Evolutionary conservation across 257 asterid species (phyloP), one percentile per base, ranked within the genome.

Genomic region (Nicotiana knightiana): DNA sequence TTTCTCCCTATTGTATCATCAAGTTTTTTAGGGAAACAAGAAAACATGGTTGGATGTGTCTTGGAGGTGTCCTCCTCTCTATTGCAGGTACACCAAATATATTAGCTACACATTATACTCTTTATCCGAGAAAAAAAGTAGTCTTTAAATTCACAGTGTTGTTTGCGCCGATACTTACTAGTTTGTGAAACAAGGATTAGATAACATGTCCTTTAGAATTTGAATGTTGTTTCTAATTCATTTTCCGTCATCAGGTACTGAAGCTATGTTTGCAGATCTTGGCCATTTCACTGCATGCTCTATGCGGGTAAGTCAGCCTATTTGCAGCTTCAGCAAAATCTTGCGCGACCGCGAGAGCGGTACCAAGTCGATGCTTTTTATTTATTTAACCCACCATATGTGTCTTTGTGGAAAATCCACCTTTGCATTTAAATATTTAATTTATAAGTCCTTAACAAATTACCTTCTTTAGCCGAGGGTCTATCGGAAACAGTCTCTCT

Each of bases 181-280:
- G 55, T 39, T 76, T 57, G 16, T 32, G 13, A 59, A 58, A 33
- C 15, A 77, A 77, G 13, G 68, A 77, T 58, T 58, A 48, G 9
- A 67, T 30, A 46, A 28, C 12, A 5, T 28, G 37, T 53, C 48
- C 32, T 24, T 21, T 5, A 65, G 24, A 54, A 17, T 43, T 26
- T 61, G 30, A 58, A 33, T 53, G 32, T 51, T 18, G 7, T 32
- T 10, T 9, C 32, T 71, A 57, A 48, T 26, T 82, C 51, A 51
- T n/a, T 71, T 46, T 28, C 54, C 59, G 33, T 26, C 30, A 53
- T 33, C 88, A 90, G 93, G 93, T 62, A 82, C 88, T 1, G 93
- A 90, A 84, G 86, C 92, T 53, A 90, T 90, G 93, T 90, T 89
- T 85, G 92, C 93, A 65, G 93, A 86, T 67, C 85, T 90, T 76